Evolutionary conservation across 768 basidiomycete genomes (phyloP), one percentile per base, ranked within the genome.

Genomic region (Psilocybe cubensis): DNA sequence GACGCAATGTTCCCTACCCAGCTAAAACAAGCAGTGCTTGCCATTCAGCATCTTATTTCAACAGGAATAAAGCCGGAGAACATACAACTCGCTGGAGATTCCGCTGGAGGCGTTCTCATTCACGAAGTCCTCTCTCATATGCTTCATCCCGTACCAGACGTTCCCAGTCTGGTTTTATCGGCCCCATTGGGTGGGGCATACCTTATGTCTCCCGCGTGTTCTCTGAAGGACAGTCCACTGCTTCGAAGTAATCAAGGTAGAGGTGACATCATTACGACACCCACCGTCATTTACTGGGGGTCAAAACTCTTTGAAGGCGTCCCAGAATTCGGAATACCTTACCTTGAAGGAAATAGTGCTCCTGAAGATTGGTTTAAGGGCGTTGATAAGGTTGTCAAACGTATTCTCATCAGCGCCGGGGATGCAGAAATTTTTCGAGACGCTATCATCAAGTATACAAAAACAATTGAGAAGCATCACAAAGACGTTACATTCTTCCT

Each of bases 141-240:
- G 14, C 64, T 78, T 1, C 77, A 77, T 50, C 76, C 79, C 3
- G 47, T 73, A 7, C 52, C 64, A 0, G 63, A 56, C 20, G 57
- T 76, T 6, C 71, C 72, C 0, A 52, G 57, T 12, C 25, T 75
- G 14, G 41, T 56, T 3, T 58, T 72, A 10, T 33, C 61, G 0
- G 43, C 54, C 2, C 65, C 70, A 3, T 51, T 79, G 25, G 63
- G 67, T n/a, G 72, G 75, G 2, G 67, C 67, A 2, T 74, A 67
- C 47, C 61, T 77, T 45, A 74, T 78, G 67, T 78, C 77, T 4
- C 78, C 78, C 8, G 79, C 77, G 78, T 62, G 67, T 5, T 60
- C 57, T 27, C 62, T 76, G 53, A 33, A 59, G 53, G 45, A 64
- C 62, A 52, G 62, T 54, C 40, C 47, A 8, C n/a, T 50, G 4